These are phyloP conservation scores for Polyporus tsugae DNA, from an alignment of 1,284 basidiomycete genomes.

Conservation along the genomic window DNA sequence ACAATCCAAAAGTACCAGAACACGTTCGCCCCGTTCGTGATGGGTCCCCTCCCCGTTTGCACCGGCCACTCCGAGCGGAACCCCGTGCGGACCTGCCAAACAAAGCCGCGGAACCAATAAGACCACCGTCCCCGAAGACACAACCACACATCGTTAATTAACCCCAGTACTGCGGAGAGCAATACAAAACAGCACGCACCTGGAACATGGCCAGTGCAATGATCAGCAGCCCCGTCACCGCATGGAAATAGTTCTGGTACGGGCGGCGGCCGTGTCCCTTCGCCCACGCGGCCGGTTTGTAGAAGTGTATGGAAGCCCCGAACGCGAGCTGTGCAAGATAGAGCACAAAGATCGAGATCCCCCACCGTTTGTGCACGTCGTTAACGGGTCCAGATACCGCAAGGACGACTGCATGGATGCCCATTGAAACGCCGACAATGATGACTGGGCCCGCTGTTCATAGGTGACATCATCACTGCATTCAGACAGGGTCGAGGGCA, in stretches of 20 bases:
- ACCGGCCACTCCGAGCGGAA: constrained; percentile 56
- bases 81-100: constrained; percentile 56
- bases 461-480: background rate
- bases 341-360: constrained; percentile 65
- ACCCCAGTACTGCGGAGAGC: background rate
- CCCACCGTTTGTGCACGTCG: constrained; percentile 66
- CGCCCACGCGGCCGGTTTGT: constrained; percentile 52
- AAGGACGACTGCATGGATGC: constrained; percentile 53
- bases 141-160: constrained; percentile 42
- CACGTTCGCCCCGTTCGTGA: constrained; percentile 49
- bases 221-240: constrained; percentile 58
- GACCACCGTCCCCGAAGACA: constrained; percentile 45
- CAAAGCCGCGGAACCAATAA: constrained; percentile 40
- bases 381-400: constrained; percentile 49
- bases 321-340: constrained; percentile 64
- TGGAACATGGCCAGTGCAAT: constrained; percentile 62
- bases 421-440: constrained; percentile 57
- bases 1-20: constrained; percentile 62
- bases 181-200: constrained; percentile 41
- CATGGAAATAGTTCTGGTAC: constrained; percentile 67
- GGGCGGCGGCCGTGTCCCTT: constrained; percentile 47
- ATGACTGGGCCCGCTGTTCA: constrained; percentile 53
- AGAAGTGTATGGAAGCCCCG: constrained; percentile 67
- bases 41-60: constrained; percentile 48
- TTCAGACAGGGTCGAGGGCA: constrained; percentile 5